Percentiles rank a stretch among this genome's conserved stretches.
phyloP scores from a whole-genome alignment of 129 eudicot genomes.

The Deinandra increscens region DNA sequence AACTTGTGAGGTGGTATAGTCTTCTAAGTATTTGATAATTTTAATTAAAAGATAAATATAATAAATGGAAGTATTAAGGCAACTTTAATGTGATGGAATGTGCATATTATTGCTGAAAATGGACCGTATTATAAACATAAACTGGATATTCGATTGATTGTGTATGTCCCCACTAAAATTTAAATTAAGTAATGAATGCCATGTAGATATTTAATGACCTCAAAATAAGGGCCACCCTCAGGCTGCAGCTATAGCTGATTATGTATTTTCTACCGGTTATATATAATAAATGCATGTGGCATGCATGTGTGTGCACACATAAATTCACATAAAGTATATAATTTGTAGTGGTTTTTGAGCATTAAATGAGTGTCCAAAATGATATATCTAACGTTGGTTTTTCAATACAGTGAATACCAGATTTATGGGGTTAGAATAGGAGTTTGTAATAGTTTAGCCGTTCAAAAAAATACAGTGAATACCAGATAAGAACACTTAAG shows the following conservation, averaged over 20 bases:
- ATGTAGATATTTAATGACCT: neutral
- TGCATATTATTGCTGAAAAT: neutral
- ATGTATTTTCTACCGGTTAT: neutral
- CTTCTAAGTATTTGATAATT: neutral
- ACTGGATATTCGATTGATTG: neutral
- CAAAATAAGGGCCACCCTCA: neutral
- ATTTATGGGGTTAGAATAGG: too few species aligned
- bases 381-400: neutral
- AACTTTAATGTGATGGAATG: neutral
- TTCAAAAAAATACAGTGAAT: neutral
- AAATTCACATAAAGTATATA: neutral
- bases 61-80: neutral
- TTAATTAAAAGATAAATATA: neutral
- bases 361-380: neutral
- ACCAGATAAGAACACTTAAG: neutral
- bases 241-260: neutral
- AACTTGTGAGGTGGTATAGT: neutral
- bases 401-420: neutral
- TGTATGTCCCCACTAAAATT: neutral
- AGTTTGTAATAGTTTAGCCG: too few species aligned
- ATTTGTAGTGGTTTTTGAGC: neutral
- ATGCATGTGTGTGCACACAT: neutral
- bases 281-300: neutral
- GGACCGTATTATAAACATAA: neutral
- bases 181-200: neutral